Base-by-base conservation (phyloP, 148 eudicot genomes). In the Hydrangea macrophylla region DNA sequence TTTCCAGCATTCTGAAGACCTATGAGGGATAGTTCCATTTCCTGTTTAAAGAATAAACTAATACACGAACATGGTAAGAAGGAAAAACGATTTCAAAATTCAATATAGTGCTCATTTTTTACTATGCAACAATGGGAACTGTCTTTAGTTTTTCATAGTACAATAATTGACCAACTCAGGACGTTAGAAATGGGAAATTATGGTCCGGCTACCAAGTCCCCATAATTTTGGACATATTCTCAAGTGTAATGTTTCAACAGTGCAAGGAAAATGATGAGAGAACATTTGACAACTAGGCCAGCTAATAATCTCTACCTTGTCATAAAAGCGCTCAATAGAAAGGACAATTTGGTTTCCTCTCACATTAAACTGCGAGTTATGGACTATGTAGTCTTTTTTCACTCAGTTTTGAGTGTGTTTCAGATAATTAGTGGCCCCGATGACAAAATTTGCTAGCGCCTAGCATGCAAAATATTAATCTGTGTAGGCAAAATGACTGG, bases 1-100 rank as follows among this genome's bases (percentile, higher is more conserved):
- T 92, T 92, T 58, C 98, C 98, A 25, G 98, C 98, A 78, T 88
- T 86, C 65, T 92, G 98, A 71, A 92, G 98, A 58, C 96, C 98
- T 23, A 92, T 80, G 5, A 92, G 90, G 50, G 96, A 90, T 26
- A 92, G 87, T 73, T 92, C 98, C 98, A 92, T 92, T 80, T 92
- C 98, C 83, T 87, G 96, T 77, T 92, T 92, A 57, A 76, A 88
- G 77, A 92, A 90, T 18, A 92, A 67, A 76, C 98, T 92, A 85
- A 50, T 57, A 78, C 24, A 51, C 66, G 75, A 37, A 61, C 33
- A 69, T 15, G 58, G 23, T 70, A 26, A 80, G 60, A 78, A 66
- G 58, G 59, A 60, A 32, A 59, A 33, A 69, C 18, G 22, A 48
- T 15, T 15, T 48, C 7, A 18, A 1, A 48, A 18, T 5, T 18